Evolutionary conservation across 768 basidiomycete species (phyloP).

Genomic region (Psilocybe azurescens): DNA sequence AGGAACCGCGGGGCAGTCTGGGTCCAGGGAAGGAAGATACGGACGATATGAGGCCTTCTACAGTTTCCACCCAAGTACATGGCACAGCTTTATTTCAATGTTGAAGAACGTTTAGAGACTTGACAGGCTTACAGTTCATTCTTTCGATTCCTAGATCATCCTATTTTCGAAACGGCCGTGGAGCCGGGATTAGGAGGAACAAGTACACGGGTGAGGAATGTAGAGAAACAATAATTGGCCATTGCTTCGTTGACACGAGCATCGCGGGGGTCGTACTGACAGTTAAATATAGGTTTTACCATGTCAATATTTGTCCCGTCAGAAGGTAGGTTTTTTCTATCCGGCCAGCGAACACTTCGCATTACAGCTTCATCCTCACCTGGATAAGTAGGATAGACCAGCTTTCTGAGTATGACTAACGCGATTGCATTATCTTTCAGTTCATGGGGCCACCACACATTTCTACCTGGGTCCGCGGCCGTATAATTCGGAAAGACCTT

Average conservation of each 20-base stretch:
- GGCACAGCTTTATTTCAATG: not conserved
- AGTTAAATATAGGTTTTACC: not conserved
- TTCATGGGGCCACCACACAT: not conserved
- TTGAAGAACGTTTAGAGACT: not conserved
- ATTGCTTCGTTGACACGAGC: slow-evolving; percentile 2
- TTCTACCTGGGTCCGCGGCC: slow-evolving; percentile 17
- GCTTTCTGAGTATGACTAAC: not conserved
- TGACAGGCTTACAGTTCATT: not conserved
- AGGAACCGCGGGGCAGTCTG: slow-evolving; percentile 73
- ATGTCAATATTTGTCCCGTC: slow-evolving; percentile 1
- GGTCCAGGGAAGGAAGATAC: slow-evolving; percentile 64
- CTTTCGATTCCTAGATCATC: not conserved
- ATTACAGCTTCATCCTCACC: not conserved
- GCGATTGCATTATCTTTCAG: not conserved
- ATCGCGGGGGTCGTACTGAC: not conserved
- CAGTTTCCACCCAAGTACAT: not conserved
- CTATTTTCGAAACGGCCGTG: not conserved
- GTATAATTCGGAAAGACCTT: slow-evolving; percentile 9
- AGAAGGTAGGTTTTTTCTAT: not conserved
- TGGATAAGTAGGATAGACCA: not conserved
- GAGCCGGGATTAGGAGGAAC: not conserved
- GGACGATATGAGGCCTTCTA: slow-evolving; percentile 3
- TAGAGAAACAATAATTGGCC: not conserved
- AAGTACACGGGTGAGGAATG: not conserved
- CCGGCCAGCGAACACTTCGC: not conserved